A percentile compares a stretch with the other conserved stretches of the same genome.
These are phyloP conservation scores for Aureobasidium pullulans DNA, from an alignment of 2,329 filamentous ascomycete species.

Conservation along the genomic window DNA sequence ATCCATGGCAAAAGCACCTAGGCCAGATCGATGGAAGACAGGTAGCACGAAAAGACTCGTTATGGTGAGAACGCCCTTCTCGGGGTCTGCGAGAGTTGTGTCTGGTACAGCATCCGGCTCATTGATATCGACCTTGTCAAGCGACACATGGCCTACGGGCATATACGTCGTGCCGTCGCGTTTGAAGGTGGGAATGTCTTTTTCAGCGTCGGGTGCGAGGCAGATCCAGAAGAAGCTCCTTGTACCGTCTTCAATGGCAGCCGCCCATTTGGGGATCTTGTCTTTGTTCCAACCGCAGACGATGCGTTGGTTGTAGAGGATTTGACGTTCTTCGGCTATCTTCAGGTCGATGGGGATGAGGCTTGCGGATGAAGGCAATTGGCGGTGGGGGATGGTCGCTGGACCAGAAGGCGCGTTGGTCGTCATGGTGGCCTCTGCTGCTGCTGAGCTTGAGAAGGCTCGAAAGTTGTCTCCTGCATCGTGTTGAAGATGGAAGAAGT, in stretches of 20 bases:
- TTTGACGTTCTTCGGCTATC: conserved; percentile 5
- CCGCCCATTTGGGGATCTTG: conserved; percentile 17
- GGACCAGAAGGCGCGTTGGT: conserved; percentile 3
- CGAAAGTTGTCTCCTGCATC: neutral
- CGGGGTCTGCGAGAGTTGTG: conserved; percentile 7
- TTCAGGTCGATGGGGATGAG: conserved; percentile 18
- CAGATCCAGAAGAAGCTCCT: conserved; percentile 19
- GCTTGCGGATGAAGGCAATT: neutral
- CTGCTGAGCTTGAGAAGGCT: neutral
- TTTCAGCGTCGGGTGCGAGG: neutral
- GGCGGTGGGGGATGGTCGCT: neutral
- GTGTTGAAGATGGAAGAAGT: neutral
- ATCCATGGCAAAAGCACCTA: conserved; percentile 18
- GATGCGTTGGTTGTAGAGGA: conserved; percentile 17
- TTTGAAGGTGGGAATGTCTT: neutral
- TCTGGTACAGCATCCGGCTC: conserved; percentile 11
- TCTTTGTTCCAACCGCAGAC: conserved; percentile 18
- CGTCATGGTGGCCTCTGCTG: neutral
- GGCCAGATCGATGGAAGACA: conserved; percentile 13
- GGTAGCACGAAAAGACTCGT: conserved; percentile 18
- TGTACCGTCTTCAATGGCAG: conserved; percentile 10
- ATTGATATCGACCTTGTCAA: conserved; percentile 16
- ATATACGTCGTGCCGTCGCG: neutral
- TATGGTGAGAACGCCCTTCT: conserved; percentile 16
- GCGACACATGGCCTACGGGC: conserved; percentile 17